phyloP scores from a whole-genome alignment of 805 yeast genomes.

The Schwanniomyces vanrijiae region DNA sequence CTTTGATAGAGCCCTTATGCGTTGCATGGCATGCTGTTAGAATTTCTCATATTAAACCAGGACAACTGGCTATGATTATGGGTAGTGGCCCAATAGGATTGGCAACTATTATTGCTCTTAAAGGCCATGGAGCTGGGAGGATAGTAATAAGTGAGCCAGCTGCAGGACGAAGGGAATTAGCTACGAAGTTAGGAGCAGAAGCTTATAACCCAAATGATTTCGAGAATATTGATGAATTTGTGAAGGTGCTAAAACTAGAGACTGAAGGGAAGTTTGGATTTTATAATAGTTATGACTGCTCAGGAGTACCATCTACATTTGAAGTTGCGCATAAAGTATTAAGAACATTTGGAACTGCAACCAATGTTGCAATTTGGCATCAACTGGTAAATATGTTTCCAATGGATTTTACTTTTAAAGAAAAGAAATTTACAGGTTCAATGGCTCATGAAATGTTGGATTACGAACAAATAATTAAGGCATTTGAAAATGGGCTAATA shows the following conservation, averaged over 20 bases:
- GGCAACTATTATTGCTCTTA: slow-evolving; percentile 52
- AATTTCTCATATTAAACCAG: slow-evolving; percentile 38
- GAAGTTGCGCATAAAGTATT: slow-evolving; percentile 49
- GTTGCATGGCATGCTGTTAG: slow-evolving; percentile 65
- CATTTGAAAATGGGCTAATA: slow-evolving; percentile 11
- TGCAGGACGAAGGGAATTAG: slow-evolving; percentile 53
- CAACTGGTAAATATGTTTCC: slow-evolving; percentile 49
- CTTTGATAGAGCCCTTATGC: slow-evolving; percentile 56
- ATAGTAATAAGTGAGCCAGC: slow-evolving; percentile 62
- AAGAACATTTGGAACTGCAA: slow-evolving; percentile 52
- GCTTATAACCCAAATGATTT: slow-evolving; percentile 13
- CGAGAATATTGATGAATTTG: slow-evolving; percentile 9
- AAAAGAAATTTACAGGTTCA: slow-evolving; percentile 56
- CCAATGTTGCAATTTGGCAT: slow-evolving; percentile 64
- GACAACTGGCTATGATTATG: slow-evolving; percentile 53
- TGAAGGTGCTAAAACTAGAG: slow-evolving; percentile 32
- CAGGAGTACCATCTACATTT: slow-evolving; percentile 54
- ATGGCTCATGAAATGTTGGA: slow-evolving; percentile 60
- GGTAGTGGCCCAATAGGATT: slow-evolving; percentile 69
- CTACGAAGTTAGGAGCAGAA: slow-evolving; percentile 47
- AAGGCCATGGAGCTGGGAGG: slow-evolving; percentile 35
- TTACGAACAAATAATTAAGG: slow-evolving; percentile 51
- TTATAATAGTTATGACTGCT: slow-evolving; percentile 51
- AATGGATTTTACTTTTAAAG: slow-evolving; percentile 54
- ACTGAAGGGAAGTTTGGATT: slow-evolving; percentile 45